Evolutionary conservation across 1,284 basidiomycete species (phyloP).

Genomic region (Agroathelia rolfsii): DNA sequence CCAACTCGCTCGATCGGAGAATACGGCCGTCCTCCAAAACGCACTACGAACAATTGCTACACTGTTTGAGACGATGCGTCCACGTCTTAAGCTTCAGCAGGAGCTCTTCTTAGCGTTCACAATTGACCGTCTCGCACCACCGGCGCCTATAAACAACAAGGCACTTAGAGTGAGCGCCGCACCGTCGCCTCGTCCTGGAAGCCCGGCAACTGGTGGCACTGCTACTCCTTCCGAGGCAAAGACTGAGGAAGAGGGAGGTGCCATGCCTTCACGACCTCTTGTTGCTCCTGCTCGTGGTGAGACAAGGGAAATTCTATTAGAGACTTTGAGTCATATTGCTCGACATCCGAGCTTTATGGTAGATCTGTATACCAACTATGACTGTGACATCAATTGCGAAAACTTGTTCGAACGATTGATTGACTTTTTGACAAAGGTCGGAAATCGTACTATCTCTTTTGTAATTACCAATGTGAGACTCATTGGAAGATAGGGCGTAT

Average conservation of each 20-base stretch:
- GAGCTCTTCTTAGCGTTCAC: slow-evolving; percentile 93
- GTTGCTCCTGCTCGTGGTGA: slow-evolving; percentile 77
- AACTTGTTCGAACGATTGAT: slow-evolving; percentile 91
- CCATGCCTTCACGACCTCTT: slow-evolving; percentile 46
- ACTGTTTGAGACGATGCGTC: slow-evolving; percentile 82
- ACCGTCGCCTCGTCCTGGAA: slow-evolving; percentile 46
- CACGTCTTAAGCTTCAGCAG: slow-evolving; percentile 89
- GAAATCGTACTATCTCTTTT: slow-evolving; percentile 2
- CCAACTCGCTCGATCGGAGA: slow-evolving; percentile 86
- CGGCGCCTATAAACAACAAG: slow-evolving; percentile 20
- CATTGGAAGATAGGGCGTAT: slow-evolving; percentile 52
- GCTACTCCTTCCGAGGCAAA: slow-evolving; percentile 34
- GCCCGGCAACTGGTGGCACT: slow-evolving; percentile 38
- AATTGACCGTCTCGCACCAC: slow-evolving; percentile 78
- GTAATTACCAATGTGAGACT: slow-evolving; percentile 6
- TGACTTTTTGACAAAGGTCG: slow-evolving; percentile 79
- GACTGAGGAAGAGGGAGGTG: slow-evolving; percentile 40
- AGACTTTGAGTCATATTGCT: slow-evolving; percentile 77
- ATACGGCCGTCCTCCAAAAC: slow-evolving; percentile 67
- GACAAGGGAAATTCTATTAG: slow-evolving; percentile 84
- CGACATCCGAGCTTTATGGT: slow-evolving; percentile 86
- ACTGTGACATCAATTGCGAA: slow-evolving; percentile 94
- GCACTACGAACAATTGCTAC: slow-evolving; percentile 82
- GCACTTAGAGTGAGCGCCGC: slow-evolving; percentile 14
- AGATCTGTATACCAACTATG: slow-evolving; percentile 93